phyloP scores from a whole-genome alignment of 306 rosid genomes.

The Carpinus viminea region DNA sequence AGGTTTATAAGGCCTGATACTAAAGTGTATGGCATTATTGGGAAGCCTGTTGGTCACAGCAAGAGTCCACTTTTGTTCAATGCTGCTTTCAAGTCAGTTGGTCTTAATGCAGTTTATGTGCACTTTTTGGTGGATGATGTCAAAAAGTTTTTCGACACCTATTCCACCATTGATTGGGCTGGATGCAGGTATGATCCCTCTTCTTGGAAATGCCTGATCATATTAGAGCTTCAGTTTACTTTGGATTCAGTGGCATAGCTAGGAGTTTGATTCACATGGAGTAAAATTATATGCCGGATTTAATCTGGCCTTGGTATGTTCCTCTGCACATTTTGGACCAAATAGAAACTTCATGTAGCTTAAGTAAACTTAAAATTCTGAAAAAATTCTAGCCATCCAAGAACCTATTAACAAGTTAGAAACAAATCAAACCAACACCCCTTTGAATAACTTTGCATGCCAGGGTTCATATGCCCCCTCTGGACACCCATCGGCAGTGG shows the following conservation, averaged over 20 bases:
- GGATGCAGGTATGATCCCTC: slow-evolving; percentile 46
- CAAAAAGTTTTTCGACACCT: slow-evolving; percentile 40
- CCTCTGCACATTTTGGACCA: too few species aligned
- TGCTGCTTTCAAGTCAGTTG: slow-evolving; percentile 45
- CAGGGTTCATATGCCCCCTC: too few species aligned
- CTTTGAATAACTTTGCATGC: too few species aligned
- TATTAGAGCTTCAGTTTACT: neutral
- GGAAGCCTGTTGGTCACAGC: slow-evolving; percentile 57
- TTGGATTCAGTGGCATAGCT: neutral
- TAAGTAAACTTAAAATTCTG: too few species aligned
- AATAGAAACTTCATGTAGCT: too few species aligned
- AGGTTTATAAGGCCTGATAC: slow-evolving; percentile 44
- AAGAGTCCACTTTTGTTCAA: slow-evolving; percentile 54
- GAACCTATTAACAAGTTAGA: too few species aligned
- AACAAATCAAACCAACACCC: too few species aligned
- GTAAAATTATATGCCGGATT: too few species aligned
- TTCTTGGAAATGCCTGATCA: neutral
- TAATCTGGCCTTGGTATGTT: too few species aligned
- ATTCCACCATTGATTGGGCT: slow-evolving; percentile 38
- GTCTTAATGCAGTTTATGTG: slow-evolving; percentile 45
- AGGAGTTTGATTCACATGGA: too few species aligned
- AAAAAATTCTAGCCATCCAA: too few species aligned
- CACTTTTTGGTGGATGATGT: slow-evolving; percentile 50
- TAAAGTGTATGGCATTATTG: slow-evolving; percentile 44
- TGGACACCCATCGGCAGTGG: too few species aligned